These are phyloP conservation scores for Dactylonectria macrodidyma DNA, from an alignment of 2,329 filamentous ascomycete genomes.

Conservation along the genomic window DNA sequence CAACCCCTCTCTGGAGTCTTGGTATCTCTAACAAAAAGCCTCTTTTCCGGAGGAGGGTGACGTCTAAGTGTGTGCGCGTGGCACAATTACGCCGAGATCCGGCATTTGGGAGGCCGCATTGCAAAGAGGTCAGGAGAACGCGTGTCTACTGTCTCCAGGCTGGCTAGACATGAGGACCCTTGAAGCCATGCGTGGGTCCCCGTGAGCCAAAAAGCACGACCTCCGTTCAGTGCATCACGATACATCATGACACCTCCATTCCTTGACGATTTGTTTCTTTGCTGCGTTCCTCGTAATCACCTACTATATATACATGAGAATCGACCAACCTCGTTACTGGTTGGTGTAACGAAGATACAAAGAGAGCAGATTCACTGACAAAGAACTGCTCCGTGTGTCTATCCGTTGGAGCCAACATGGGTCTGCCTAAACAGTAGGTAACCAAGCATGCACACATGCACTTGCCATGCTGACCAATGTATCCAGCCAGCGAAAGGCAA, in stretches of 20 bases:
- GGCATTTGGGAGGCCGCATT: not conserved
- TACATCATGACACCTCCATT: not conserved
- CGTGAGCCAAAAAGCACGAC: constrained; percentile 25
- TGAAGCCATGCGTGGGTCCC: constrained; percentile 22
- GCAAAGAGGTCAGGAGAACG: constrained; percentile 6
- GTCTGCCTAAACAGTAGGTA: not conserved
- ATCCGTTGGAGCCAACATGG: not conserved
- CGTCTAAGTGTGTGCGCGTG: constrained; percentile 12
- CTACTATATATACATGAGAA: not conserved
- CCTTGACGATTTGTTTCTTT: not conserved
- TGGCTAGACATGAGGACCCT: not conserved
- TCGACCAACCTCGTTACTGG: not conserved
- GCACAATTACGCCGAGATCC: constrained; percentile 12
- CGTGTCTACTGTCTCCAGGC: constrained; percentile 13
- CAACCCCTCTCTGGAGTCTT: constrained; percentile 39
- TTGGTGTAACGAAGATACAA: not conserved
- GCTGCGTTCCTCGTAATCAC: not conserved
- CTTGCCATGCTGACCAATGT: constrained; percentile 19
- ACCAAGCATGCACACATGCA: constrained; percentile 3
- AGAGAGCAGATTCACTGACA: not conserved
- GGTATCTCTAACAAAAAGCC: constrained; percentile 17
- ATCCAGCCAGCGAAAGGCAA: not conserved
- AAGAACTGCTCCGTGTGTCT: not conserved
- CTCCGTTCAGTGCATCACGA: not conserved
- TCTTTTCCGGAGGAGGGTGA: constrained; percentile 4